Evolutionary conservation across 1,284 basidiomycete species (phyloP), one percentile per base, ranked within the genome.

Genomic region (Volvariella surrecta): DNA sequence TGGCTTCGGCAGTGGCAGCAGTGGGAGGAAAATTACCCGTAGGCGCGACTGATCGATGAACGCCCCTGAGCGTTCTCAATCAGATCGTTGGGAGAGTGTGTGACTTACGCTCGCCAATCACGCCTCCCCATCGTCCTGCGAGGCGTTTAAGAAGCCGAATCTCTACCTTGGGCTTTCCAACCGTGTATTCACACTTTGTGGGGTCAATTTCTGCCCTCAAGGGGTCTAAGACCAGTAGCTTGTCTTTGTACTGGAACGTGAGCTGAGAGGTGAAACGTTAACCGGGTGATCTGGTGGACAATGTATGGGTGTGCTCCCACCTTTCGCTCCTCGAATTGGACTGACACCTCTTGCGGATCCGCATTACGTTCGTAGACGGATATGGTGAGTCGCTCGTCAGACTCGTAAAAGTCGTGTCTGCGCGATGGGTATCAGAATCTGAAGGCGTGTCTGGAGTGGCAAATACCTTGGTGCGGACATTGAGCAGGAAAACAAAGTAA

Each of bases 351-450:
- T 13, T 66, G 67, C 11, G 82, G 74, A 58, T 87, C 78, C 22
- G 78, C 86, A 48, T 79, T 80, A 54, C 81, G 79, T 63, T 92
- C 79, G 57, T 91, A 92, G 52, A 93, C 66, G 42, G 84, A 82
- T 53, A 92, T 58, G 9, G 72, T 88, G 45, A 92, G 58, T 49
- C 64, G 72, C 44, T 86, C 79, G 48, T 89, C 83, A 2, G 81
- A 84, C 63, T 93, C 89, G 62, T 92, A 93, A 62, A 86, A 93
- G 60, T 91, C 89, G 65, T 92, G 79, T 60, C 89, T 91, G 38
- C 16, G 8, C 21, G 30, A 43, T 10, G 37, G 3, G 31, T 34
- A 30, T 9, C 16, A 21, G 24, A 28, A 6, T 6, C 6, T 28
- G 24, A 6, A 11, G 24, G 24, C 11, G 24, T 6, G 11, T 11